Evolutionary conservation across 2,329 filamentous ascomycete species (phyloP).

Genomic region (Fusarium pseudocircinatum): DNA sequence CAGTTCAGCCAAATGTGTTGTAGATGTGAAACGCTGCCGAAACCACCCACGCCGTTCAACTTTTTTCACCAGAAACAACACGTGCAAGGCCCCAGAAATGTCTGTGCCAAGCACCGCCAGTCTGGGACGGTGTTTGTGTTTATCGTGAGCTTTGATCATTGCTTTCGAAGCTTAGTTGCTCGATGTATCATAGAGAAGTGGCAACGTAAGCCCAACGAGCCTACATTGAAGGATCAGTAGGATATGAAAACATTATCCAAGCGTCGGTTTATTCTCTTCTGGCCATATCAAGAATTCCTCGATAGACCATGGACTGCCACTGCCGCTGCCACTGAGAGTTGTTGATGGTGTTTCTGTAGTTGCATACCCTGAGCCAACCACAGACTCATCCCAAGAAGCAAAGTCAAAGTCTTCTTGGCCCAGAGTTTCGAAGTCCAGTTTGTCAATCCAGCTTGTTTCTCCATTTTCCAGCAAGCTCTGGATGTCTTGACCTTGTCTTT

Average conservation of each 20-base stretch:
- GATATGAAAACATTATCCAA: background rate
- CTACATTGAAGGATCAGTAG: background rate
- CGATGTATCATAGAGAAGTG: background rate
- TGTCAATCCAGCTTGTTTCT: conserved; percentile 23
- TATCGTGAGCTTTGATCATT: background rate
- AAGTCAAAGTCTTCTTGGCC: conserved; percentile 22
- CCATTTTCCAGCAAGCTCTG: background rate
- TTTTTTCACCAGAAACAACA: conserved; percentile 12
- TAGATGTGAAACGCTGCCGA: conserved; percentile 38
- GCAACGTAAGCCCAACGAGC: background rate
- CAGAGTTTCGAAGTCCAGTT: conserved; percentile 6
- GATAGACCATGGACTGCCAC: conserved; percentile 34
- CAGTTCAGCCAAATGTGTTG: conserved; percentile 30
- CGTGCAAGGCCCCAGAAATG: background rate
- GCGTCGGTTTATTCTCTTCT: background rate
- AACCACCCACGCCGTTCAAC: conserved; percentile 29
- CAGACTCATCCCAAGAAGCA: conserved; percentile 29
- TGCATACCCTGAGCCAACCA: conserved; percentile 1
- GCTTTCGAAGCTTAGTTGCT: background rate
- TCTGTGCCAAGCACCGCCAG: background rate
- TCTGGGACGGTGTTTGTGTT: background rate
- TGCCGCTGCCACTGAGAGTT: conserved; percentile 14
- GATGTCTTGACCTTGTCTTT: conserved; percentile 16
- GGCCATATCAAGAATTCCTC: conserved; percentile 40
- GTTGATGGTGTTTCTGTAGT: conserved; percentile 20